phyloP scores from a whole-genome alignment of 371 early-diverging fungal species.

The Mucor mucedo region DNA sequence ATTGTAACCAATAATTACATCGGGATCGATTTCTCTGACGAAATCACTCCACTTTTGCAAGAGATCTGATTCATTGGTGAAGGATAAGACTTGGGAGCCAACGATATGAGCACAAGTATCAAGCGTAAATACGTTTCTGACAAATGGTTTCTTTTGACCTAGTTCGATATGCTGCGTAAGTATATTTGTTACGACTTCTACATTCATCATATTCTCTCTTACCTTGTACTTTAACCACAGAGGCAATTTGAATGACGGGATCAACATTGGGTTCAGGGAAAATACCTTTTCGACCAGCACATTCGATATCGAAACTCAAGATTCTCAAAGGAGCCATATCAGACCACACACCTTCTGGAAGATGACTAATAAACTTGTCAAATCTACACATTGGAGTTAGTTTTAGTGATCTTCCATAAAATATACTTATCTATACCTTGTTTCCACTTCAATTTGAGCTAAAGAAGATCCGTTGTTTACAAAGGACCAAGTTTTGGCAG shows the following conservation, averaged over 20 bases:
- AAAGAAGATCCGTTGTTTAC: conserved; percentile 54
- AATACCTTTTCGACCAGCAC: conserved; percentile 94
- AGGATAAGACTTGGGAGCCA: conserved; percentile 89
- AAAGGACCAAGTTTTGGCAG: conserved; percentile 69
- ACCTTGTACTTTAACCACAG: conserved; percentile 90
- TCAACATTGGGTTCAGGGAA: conserved; percentile 96
- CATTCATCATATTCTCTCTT: not conserved
- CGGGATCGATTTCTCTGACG: conserved; percentile 69
- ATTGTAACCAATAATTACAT: conserved; percentile 99
- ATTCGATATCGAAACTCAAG: conserved; percentile 99
- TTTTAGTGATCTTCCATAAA: not conserved
- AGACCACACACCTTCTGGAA: conserved; percentile 92
- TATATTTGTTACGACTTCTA: not conserved
- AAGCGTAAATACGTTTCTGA: conserved; percentile 93
- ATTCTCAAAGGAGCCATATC: conserved; percentile 96
- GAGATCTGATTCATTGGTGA: conserved; percentile 86
- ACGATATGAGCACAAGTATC: conserved; percentile 92
- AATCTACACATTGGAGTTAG: conserved; percentile 33
- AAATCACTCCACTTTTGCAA: conserved; percentile 91
- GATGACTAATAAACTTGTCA: conserved; percentile 82
- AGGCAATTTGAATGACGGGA: conserved; percentile 99
- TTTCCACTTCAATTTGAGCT: conserved; percentile 87
- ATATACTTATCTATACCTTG: conserved; percentile 48
- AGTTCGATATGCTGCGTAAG: not conserved
- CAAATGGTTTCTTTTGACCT: conserved; percentile 86